These are phyloP conservation scores for Kalaharituber pfeilii DNA, from an alignment of 2,329 filamentous ascomycete species.

Conservation along the genomic window DNA sequence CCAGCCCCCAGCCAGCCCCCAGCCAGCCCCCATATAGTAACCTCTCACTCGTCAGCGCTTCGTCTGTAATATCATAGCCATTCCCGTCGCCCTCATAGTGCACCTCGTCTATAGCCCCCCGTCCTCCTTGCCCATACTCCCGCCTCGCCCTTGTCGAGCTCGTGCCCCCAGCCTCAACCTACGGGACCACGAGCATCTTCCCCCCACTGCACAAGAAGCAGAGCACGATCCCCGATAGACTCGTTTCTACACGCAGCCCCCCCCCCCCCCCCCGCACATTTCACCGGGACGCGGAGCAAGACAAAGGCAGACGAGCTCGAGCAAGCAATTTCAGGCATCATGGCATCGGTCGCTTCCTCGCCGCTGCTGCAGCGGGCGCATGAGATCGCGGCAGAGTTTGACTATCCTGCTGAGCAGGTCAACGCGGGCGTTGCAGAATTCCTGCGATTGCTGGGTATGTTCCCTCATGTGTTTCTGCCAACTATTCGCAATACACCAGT, in stretches of 20 bases:
- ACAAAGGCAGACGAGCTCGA: not conserved
- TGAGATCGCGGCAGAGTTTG: slow-evolving; percentile 68
- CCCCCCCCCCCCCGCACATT: not conserved
- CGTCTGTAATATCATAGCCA: not conserved
- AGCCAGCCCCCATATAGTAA: not conserved
- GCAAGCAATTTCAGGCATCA: slow-evolving; percentile 1
- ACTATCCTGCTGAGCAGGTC: slow-evolving; percentile 61
- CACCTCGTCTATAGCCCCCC: not conserved
- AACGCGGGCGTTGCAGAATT: slow-evolving; percentile 73
- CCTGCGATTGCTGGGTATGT: slow-evolving; percentile 59
- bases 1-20: not conserved
- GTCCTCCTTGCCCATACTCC: too few relatives aligned
- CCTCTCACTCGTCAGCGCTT: too few relatives aligned
- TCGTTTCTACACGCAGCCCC: not conserved
- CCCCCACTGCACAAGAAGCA: too few relatives aligned
- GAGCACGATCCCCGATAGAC: not conserved
- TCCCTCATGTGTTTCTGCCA: not conserved
- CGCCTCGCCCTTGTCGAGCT: not conserved
- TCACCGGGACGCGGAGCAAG: not conserved
- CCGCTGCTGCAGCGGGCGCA: slow-evolving; percentile 51
- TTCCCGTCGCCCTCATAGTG: not conserved
- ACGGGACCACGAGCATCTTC: too few relatives aligned
- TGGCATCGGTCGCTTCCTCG: slow-evolving; percentile 6
- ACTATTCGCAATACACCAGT: not conserved
- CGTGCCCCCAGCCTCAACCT: too few relatives aligned